Percentiles rank a stretch among this genome's conserved stretches.
phyloP scores from a whole-genome alignment of 2,329 filamentous ascomycete species.

The Passalora sequoiae region DNA sequence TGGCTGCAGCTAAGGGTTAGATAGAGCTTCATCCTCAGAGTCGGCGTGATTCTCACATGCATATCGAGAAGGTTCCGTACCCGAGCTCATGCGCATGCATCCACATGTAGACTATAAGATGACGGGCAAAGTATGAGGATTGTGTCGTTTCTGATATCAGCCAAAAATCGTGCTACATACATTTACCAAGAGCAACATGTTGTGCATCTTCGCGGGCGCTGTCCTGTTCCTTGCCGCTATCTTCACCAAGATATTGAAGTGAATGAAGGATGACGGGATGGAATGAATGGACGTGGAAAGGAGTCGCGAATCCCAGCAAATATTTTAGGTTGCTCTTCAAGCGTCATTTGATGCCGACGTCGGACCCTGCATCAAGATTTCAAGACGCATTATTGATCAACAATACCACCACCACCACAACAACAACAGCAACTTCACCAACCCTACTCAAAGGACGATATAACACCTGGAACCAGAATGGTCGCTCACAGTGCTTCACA shows the following conservation, averaged over 20 bases:
- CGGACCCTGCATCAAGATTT: background rate
- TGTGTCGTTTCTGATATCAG: too few species aligned
- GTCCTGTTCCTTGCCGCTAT: background rate
- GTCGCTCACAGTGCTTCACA: slow-evolving; percentile 50
- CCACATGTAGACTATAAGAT: too few species aligned
- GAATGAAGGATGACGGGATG: background rate
- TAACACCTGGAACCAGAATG: slow-evolving; percentile 11
- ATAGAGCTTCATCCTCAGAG: too few species aligned
- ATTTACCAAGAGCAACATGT: too few species aligned
- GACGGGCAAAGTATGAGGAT: too few species aligned
- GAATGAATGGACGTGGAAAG: background rate
- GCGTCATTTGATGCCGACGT: background rate
- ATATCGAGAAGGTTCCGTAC: too few species aligned
- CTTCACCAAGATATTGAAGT: background rate
- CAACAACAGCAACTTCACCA: background rate
- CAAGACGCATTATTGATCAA: background rate
- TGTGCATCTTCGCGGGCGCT: background rate
- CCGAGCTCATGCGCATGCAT: too few species aligned
- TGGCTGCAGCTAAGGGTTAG: too few species aligned
- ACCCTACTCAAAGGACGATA: background rate
- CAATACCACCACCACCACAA: background rate
- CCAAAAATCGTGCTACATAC: too few species aligned
- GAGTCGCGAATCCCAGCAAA: background rate
- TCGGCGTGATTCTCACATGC: too few species aligned
- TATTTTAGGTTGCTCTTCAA: background rate